phyloP scores from a whole-genome alignment of 257 asterid genomes.

The Solanum verrucosum region DNA sequence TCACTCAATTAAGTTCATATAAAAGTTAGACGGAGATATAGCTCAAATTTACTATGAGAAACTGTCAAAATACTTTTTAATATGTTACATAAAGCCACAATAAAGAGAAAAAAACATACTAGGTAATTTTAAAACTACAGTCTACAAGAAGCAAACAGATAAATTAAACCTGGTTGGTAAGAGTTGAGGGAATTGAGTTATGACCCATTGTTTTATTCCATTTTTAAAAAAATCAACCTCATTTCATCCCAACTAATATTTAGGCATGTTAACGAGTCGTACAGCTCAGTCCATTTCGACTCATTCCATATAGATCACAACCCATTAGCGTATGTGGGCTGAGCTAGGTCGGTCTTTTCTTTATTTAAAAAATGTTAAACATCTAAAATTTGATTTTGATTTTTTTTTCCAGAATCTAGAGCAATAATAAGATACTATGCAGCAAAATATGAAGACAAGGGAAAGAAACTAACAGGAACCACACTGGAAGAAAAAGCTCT shows the following conservation, averaged over 20 bases:
- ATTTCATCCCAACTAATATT: neutral
- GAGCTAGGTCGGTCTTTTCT: neutral
- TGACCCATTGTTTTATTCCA: neutral
- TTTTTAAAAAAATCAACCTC: neutral
- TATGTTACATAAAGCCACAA: neutral
- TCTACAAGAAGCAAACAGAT: neutral
- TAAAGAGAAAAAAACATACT: neutral
- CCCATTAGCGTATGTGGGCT: neutral
- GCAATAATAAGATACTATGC: slow-evolving; percentile 85
- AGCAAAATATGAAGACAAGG: slow-evolving; percentile 32
- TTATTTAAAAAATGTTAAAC: neutral
- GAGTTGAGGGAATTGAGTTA: neutral
- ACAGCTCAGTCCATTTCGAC: neutral
- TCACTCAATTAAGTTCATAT: neutral
- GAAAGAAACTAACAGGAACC: slow-evolving; percentile 48
- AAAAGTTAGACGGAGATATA: neutral
- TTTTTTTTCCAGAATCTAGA: slow-evolving; percentile 46
- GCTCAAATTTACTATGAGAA: neutral
- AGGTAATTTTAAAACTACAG: neutral
- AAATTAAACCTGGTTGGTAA: neutral
- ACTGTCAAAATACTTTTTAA: neutral
- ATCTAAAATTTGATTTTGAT: neutral
- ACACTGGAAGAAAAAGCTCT: slow-evolving; percentile 67
- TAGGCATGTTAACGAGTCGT: neutral
- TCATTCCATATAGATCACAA: neutral